Base-by-base conservation (phyloP, 306 rosid species). In the Vigna trinervia region DNA sequence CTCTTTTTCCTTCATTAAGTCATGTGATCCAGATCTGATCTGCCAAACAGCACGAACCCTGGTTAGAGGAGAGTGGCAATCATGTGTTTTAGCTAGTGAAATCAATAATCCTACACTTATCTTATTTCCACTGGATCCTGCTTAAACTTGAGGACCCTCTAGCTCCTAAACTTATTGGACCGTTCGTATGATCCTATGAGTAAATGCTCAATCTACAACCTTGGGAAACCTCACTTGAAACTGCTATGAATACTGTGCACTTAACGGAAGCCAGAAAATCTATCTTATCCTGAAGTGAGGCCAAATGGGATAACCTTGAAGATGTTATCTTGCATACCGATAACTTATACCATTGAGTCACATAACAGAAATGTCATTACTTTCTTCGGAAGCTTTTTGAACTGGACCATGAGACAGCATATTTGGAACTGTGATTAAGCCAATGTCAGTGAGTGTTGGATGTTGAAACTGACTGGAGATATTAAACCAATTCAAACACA, bases 221-320 rank as follows among this genome's bases (percentile, higher is more conserved):
- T 53, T n/a, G 6, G 1, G 5, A 4, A 0, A 39, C 8, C 12
- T 39, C 8, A 39, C 3, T 39, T 60, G 69, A 20, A 69, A 59
- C 26, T 28, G 73, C 53, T 58, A 19, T 15, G 2, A 47, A 34
- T 45, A 13, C 5, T 4, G 68, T 32, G 45, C 70, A 47, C 46
- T 32, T 57, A 61, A 30, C 62, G 46, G 52, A 69, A 32, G 76
- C 41, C 54, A 46, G 47, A 61, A 7, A 58, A 20, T 38, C 59
- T 57, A 48, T 50, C 22, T 71, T 71, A 22, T 52, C 66, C 73
- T 54, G 69, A 23, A 36, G 54, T 34, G 26, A 12, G 48, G 76
- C 19, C 46, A 47, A 32, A 46, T 58, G 15, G 57, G 32, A 39
- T 53, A 26, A 56, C 68, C 47, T 67, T 41, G 54, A 2, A 23